Percentiles rank a stretch among this genome's conserved stretches.
Conservation (phyloP, 129 eudicot genomes). For the Tanacetum coccineum region DNA sequence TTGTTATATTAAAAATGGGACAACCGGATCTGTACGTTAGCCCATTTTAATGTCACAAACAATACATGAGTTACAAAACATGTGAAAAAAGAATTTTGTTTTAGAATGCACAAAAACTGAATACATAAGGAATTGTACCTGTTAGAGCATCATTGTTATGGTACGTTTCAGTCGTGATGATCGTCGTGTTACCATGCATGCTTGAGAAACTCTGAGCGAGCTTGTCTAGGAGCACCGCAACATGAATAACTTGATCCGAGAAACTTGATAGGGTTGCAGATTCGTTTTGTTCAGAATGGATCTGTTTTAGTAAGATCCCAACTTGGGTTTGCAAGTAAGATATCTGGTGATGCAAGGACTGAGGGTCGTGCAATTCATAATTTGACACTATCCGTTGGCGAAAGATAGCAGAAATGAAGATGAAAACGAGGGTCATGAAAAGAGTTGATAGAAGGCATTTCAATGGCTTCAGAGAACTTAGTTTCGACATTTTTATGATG, state of each 20-base stretch:
- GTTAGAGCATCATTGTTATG: not conserved
- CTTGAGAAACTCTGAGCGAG: slow-evolving; percentile 19
- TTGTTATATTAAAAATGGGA: too few species aligned
- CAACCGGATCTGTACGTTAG: too few species aligned
- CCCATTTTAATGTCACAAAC: too few species aligned
- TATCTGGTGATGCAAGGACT: slow-evolving; percentile 23
- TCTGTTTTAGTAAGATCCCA: slow-evolving; percentile 23
- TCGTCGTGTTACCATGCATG: slow-evolving; percentile 3
- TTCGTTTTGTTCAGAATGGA: slow-evolving; percentile 8
- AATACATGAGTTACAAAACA: too few species aligned
- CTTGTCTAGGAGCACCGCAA: slow-evolving; percentile 20
- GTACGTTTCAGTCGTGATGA: not conserved
- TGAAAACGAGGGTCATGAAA: not conserved
- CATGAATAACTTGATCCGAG: slow-evolving; percentile 23
- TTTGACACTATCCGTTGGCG: slow-evolving; percentile 11
- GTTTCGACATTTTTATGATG: slow-evolving; percentile 26
- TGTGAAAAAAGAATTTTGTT: not conserved
- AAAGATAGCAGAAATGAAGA: slow-evolving; percentile 7
- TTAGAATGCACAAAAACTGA: not conserved
- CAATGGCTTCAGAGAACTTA: slow-evolving; percentile 23
- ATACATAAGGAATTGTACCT: not conserved
- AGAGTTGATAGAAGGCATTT: slow-evolving; percentile 20
- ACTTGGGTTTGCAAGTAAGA: slow-evolving; percentile 20
- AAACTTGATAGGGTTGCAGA: slow-evolving; percentile 14
- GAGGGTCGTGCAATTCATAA: not conserved